Percentiles rank a stretch among this genome's conserved stretches.
These are phyloP conservation scores for Cytospora leucostoma DNA, from an alignment of 2,329 filamentous ascomycete species.

Conservation along the genomic window DNA sequence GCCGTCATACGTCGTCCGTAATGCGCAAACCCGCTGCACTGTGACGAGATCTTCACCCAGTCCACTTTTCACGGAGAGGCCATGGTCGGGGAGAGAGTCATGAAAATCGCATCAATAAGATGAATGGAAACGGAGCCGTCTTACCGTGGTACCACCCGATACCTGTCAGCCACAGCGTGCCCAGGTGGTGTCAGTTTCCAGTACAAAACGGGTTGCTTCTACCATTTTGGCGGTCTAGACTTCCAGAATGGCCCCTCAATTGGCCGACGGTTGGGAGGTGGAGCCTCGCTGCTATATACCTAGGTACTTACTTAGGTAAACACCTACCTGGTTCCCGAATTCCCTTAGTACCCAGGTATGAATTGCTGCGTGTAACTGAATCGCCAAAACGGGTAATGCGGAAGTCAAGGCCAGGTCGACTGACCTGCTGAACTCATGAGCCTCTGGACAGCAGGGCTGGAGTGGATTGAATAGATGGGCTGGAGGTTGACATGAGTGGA, in stretches of 20 bases:
- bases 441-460: too few species aligned
- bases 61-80: slow-evolving; percentile 19
- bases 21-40: slow-evolving; percentile 3
- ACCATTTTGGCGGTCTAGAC: not conserved
- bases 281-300: not conserved
- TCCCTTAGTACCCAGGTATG: too few species aligned
- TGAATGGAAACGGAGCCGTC: slow-evolving; percentile 7
- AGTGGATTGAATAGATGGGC: not conserved
- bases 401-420: not conserved
- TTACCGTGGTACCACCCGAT: not conserved
- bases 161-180: not conserved
- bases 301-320: not conserved
- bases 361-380: not conserved
- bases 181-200: not conserved
- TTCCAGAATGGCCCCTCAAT: not conserved
- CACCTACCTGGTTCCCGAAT: not conserved
- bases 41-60: slow-evolving; percentile 18
- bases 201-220: not conserved
- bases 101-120: slow-evolving; percentile 16
- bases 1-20: slow-evolving; percentile 3
- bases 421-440: not conserved
- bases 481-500: not conserved
- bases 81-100: not conserved
- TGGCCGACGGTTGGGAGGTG: not conserved
- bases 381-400: not conserved